Conservation (phyloP, 768 basidiomycete genomes). For the Naganishia vaughanmartiniae region DNA sequence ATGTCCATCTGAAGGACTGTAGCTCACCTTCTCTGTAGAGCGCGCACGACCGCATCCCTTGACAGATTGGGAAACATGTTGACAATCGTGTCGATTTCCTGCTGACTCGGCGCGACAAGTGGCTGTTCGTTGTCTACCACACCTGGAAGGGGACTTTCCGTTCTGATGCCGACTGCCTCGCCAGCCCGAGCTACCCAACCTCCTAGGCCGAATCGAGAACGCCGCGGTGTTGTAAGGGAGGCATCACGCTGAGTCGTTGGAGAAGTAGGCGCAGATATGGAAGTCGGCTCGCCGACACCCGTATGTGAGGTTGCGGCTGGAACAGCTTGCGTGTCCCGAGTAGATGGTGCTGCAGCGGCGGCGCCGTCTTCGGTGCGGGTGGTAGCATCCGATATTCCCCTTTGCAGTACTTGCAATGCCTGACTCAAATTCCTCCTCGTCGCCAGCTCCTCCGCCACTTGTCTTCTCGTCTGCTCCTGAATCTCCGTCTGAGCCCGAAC, state of each 20-base stretch:
- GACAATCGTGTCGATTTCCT: constrained; percentile 57
- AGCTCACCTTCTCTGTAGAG: constrained; percentile 75
- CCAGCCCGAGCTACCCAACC: constrained; percentile 19
- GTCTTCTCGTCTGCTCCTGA: not conserved
- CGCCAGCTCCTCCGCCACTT: not conserved
- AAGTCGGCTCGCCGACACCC: not conserved
- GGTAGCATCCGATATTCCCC: not conserved
- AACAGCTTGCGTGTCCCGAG: not conserved
- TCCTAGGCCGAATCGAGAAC: constrained; percentile 19
- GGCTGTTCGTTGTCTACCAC: not conserved
- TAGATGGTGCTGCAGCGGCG: not conserved
- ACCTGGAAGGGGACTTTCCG: constrained; percentile 14
- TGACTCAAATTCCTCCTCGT: not conserved
- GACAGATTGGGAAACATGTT: constrained; percentile 80
- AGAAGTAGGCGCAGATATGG: not conserved
- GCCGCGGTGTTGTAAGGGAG: not conserved
- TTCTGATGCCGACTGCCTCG: constrained; percentile 16
- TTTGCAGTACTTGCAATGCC: constrained; percentile 6
- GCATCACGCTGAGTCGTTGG: not conserved
- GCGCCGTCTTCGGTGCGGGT: not conserved
- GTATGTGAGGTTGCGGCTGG: not conserved
- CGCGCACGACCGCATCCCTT: constrained; percentile 68
- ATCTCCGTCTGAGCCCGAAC: not conserved
- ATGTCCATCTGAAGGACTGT: not conserved
- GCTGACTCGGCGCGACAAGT: constrained; percentile 62